phyloP scores from a whole-genome alignment of 495 filamentous ascomycete species.

The Aspergillus sparsus region DNA sequence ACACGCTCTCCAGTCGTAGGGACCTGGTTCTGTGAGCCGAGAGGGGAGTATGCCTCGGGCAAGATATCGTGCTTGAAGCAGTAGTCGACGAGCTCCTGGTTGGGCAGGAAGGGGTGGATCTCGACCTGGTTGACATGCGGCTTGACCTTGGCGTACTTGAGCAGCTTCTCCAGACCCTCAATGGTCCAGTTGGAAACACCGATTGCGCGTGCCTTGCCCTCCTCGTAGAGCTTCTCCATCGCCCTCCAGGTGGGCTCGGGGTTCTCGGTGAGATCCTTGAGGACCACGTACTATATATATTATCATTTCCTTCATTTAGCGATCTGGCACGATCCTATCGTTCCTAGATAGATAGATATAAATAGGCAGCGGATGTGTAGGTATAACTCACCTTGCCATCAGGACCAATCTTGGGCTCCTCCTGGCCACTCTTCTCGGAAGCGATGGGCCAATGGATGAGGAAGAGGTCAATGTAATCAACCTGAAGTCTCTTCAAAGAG shows the following conservation, averaged over 20 bases:
- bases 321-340: neutral
- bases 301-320: neutral
- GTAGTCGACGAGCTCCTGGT: slow-evolving; percentile 64
- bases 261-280: slow-evolving; percentile 63
- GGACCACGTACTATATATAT: slow-evolving; percentile 45
- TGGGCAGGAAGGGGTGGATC: slow-evolving; percentile 91
- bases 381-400: slow-evolving; percentile 60
- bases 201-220: slow-evolving; percentile 73
- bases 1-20: slow-evolving; percentile 67
- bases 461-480: slow-evolving; percentile 87
- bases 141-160: slow-evolving; percentile 63
- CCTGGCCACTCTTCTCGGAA: slow-evolving; percentile 58
- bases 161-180: slow-evolving; percentile 65
- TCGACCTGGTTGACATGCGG: slow-evolving; percentile 90
- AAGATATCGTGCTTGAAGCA: slow-evolving; percentile 72
- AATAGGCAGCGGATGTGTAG: slow-evolving; percentile 6
- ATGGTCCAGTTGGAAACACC: slow-evolving; percentile 86
- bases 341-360: neutral
- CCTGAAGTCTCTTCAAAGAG: slow-evolving; percentile 71
- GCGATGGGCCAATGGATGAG: slow-evolving; percentile 82
- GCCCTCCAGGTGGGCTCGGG: slow-evolving; percentile 75
- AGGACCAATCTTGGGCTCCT: slow-evolving; percentile 64
- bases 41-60: slow-evolving; percentile 71
- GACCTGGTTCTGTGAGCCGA: slow-evolving; percentile 63
- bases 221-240: slow-evolving; percentile 73